Evolutionary conservation across 371 early-diverging fungal genomes (phyloP), one percentile per base, ranked within the genome.

Genomic region (Apophysomyces elegans): DNA sequence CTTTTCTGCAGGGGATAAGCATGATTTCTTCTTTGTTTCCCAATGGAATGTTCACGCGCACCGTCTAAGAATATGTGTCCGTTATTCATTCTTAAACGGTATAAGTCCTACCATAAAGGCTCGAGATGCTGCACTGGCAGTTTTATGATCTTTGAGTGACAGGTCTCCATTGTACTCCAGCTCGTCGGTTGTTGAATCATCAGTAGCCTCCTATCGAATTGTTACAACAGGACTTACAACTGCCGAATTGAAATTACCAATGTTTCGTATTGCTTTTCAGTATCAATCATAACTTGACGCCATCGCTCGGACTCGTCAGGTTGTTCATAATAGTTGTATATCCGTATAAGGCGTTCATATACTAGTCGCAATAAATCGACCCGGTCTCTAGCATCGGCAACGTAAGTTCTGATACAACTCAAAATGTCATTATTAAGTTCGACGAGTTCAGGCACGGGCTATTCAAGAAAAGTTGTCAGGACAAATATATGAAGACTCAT

Each of bases 381-480:
- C 56, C 58, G 16, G 16, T 63, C 38, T 37, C 37, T 11, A 12
- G 7, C 26, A 37, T 69, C 64, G 9, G 26, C 21, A 8, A 18
- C 54, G 18, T 56, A 44, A 12, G n/a, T 18, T n/a, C 36, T 64
- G 61, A 57, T 47, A 6, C 37, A 41, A 13, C 26, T 35, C 2
- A 70, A n/a, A 32, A 70, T 66, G 8, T 63, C 56, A n/a, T 69
- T 46, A 41, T 66, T 69, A 26, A 69, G 36, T 4, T 21, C 37
- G 14, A 63, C 35, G 7, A 64, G 56, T 12, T 59, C 58, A 32
- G 64, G 58, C 5, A 63, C 44, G 7, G 26, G 7, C 67, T 70
- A 45, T 26, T 14, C 7, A 11, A 41, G 13, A 21, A 37, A 41
- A 41, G 13, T 13, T 8, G 47, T 67, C 21, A 67, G 18, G 12